phyloP scores from a whole-genome alignment of 2,329 filamentous ascomycete species.

The Aspergillus vadensis region DNA sequence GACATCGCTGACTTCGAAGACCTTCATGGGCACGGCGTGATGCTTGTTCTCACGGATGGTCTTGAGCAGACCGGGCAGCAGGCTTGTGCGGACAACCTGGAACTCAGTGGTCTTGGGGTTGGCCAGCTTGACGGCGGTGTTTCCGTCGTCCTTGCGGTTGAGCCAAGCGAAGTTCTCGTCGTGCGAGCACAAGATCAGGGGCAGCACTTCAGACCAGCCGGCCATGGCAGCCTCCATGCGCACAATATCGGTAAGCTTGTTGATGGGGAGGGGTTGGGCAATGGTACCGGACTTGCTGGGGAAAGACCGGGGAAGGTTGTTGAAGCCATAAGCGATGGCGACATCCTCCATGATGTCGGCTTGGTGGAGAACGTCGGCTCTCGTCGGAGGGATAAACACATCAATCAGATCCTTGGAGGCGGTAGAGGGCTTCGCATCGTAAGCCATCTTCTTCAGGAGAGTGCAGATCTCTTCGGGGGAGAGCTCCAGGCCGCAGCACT shows the following conservation, averaged over 20 bases:
- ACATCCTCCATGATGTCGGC: conserved; percentile 99
- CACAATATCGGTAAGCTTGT: conserved; percentile 92
- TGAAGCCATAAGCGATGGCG: conserved; percentile 96
- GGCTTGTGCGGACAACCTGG: conserved; percentile 84
- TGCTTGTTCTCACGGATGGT: conserved; percentile 92
- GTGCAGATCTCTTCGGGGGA: conserved; percentile 74
- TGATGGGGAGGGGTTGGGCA: conserved; percentile 83
- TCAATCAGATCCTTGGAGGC: conserved; percentile 72
- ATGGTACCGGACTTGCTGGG: conserved; percentile 84
- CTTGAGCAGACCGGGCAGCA: conserved; percentile 87
- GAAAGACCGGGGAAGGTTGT: conserved; percentile 84
- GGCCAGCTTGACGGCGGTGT: conserved; percentile 77
- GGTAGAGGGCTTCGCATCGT: conserved; percentile 73
- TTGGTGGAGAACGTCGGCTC: conserved; percentile 92
- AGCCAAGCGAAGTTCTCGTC: conserved; percentile 98
- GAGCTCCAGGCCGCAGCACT: conserved; percentile 80
- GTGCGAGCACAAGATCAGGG: conserved; percentile 92
- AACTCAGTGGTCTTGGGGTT: conserved; percentile 95
- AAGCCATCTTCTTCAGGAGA: conserved; percentile 85
- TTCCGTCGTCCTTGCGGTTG: conserved; percentile 84
- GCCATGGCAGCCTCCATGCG: conserved; percentile 87
- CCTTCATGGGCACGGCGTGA: conserved; percentile 83
- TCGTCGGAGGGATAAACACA: conserved; percentile 81
- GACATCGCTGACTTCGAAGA: conserved; percentile 89
- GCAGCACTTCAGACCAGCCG: conserved; percentile 95